These are phyloP conservation scores for Saccharomycopsis malanga DNA, from an alignment of 805 yeast genomes.

Conservation along the genomic window DNA sequence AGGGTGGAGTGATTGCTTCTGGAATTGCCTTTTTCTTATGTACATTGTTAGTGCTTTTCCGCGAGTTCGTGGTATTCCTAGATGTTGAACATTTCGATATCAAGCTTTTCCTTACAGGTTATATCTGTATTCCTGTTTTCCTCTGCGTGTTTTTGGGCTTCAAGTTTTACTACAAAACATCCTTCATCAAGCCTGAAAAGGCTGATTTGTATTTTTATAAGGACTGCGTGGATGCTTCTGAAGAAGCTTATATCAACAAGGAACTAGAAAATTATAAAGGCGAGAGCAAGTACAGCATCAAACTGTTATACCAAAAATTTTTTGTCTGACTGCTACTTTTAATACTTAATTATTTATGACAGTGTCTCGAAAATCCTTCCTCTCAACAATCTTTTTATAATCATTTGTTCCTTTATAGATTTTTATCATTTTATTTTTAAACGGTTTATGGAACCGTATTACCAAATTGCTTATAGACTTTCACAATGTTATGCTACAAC, in stretches of 20 bases:
- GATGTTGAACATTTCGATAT: slow-evolving; percentile 33
- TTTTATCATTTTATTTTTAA: too few species aligned
- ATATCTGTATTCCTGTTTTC: slow-evolving; percentile 30
- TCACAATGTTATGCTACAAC: too few species aligned
- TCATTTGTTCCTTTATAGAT: too few species aligned
- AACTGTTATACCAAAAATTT: too few species aligned
- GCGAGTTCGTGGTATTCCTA: slow-evolving; percentile 39
- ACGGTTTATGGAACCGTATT: too few species aligned
- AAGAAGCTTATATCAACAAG: slow-evolving; percentile 24
- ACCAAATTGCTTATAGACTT: too few species aligned
- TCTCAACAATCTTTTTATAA: too few species aligned
- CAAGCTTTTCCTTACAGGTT: slow-evolving; percentile 36
- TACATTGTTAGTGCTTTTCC: slow-evolving; percentile 32
- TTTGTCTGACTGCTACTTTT: too few species aligned
- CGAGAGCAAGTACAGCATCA: too few species aligned
- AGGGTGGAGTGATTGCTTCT: slow-evolving; percentile 38
- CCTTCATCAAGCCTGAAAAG: slow-evolving; percentile 29
- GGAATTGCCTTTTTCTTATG: slow-evolving; percentile 34
- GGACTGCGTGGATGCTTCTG: slow-evolving; percentile 41
- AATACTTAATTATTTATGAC: too few species aligned
- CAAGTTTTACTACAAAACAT: slow-evolving; percentile 35
- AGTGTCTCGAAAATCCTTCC: too few species aligned
- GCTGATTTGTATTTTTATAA: slow-evolving; percentile 37
- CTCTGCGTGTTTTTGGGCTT: slow-evolving; percentile 32
- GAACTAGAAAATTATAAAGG: slow-evolving; percentile 9